Base-by-base conservation (phyloP, 306 rosid species). In the Notholithocarpus densiflorus region DNA sequence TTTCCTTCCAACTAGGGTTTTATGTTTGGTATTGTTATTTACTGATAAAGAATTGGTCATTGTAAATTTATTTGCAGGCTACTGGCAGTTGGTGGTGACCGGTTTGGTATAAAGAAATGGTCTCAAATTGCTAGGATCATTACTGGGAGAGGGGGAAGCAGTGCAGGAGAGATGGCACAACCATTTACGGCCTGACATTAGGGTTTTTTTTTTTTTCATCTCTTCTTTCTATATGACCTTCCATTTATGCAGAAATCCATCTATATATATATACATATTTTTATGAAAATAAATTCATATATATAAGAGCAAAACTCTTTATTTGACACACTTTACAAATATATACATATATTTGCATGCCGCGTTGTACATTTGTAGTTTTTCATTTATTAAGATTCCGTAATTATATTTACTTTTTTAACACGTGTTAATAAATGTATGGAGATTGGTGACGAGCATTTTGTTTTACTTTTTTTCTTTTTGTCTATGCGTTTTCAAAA, bases 111-210 rank as follows among this genome's bases (percentile, higher is more conserved):
- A 0, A 87, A 86, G 62, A 92, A 89, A 68, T 94, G 98, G 98
- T 77, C 92, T 0, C 76, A 81, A 18, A 89, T 94, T 27, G 91
- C 97, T 0, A 87, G 77, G 56, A 8, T 61, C 54, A 56, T 94
- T 45, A 29, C 5, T 2, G 89, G 90, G 11, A 85, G 97, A 73
- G 85, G 11, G 98, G 92, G 14, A 94, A 92, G 77, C 93, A 94
- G 59, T 90, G 96, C 11, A 81, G 97, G 97, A 94, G 76, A 89
- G 98, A 83, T 94, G 97, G 96, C 88, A 84, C 84, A 92, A 92
- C 48, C 96, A 94, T 88, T 82, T 94, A 19, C 75, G 83, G 27
- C 97, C 98, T 34, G 84, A 92, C 77, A 85, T 91, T 71, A 90
- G 75, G 96, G 98, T 88, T 85, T 78, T 70, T 10, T n/a, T n/a